Conservation (phyloP, 805 yeast species). For the Metschnikowia lochheadii region DNA sequence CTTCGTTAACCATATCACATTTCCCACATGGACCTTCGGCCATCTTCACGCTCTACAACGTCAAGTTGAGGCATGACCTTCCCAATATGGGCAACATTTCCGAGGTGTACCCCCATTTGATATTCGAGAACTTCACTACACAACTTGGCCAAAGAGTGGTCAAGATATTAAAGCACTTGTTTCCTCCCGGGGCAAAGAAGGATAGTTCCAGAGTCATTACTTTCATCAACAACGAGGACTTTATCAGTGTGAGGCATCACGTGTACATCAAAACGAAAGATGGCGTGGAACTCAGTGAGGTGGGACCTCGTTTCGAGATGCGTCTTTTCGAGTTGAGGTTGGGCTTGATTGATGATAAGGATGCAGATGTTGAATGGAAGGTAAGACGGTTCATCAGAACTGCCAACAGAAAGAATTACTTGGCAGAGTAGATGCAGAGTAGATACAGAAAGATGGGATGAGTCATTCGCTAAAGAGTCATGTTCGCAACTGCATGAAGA, state of each 20-base stretch:
- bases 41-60: slow-evolving; percentile 90
- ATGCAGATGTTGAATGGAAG: slow-evolving; percentile 98
- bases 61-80: slow-evolving; percentile 89
- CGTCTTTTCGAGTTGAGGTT: slow-evolving; percentile 79
- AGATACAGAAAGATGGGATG: no score
- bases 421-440: slow-evolving; percentile 30
- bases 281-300: slow-evolving; percentile 86
- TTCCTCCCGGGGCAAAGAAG: slow-evolving; percentile 95
- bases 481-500: no score
- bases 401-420: slow-evolving; percentile 89
- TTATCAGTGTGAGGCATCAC: slow-evolving; percentile 91
- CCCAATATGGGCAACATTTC: slow-evolving; percentile 80
- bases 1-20: slow-evolving; percentile 86
- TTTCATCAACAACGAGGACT: slow-evolving; percentile 86
- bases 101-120: slow-evolving; percentile 90
- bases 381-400: slow-evolving; percentile 89
- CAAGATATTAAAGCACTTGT: slow-evolving; percentile 77
- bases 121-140: slow-evolving; percentile 84
- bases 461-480: no score
- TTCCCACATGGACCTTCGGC: slow-evolving; percentile 98
- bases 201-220: slow-evolving; percentile 90
- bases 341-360: slow-evolving; percentile 91
- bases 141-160: slow-evolving; percentile 79
- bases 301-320: slow-evolving; percentile 99
- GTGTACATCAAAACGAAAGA: slow-evolving; percentile 87